phyloP scores from a whole-genome alignment of 768 basidiomycete genomes.

The Butyriboletus loyo region DNA sequence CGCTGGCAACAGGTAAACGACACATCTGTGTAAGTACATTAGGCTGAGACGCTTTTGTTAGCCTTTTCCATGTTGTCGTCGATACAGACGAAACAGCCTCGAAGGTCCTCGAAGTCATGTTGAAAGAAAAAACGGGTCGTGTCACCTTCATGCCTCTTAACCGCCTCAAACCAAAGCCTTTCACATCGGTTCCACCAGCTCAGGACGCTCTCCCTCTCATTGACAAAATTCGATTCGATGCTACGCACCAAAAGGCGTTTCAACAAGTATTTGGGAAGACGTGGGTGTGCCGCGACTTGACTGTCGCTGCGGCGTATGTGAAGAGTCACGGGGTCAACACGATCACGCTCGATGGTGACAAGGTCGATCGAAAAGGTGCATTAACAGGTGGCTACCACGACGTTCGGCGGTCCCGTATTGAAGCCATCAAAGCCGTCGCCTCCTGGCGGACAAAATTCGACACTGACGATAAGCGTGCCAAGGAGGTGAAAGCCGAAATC shows the following conservation, averaged over 20 bases:
- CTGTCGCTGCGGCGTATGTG: constrained; percentile 90
- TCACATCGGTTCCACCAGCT: constrained; percentile 55
- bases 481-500: constrained; percentile 74
- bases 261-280: constrained; percentile 98
- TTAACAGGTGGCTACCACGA: constrained; percentile 97
- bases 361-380: constrained; percentile 94
- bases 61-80: constrained; percentile 96
- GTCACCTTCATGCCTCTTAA: constrained; percentile 99
- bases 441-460: constrained; percentile 74
- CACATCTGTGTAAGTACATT: not conserved
- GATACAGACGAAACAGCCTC: constrained; percentile 94
- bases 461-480: constrained; percentile 56
- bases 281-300: constrained; percentile 90
- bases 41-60: constrained; percentile 6
- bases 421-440: constrained; percentile 75
- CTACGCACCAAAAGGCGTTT: constrained; percentile 74
- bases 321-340: constrained; percentile 94
- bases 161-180: constrained; percentile 77
- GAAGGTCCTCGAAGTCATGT: constrained; percentile 89
- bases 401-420: constrained; percentile 83
- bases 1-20: constrained; percentile 81
- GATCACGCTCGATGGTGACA: constrained; percentile 96
- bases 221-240: constrained; percentile 76
- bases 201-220: constrained; percentile 80
- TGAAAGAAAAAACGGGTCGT: constrained; percentile 88